Conservation (phyloP, 441 rosid species). For the Geranium incanum region DNA sequence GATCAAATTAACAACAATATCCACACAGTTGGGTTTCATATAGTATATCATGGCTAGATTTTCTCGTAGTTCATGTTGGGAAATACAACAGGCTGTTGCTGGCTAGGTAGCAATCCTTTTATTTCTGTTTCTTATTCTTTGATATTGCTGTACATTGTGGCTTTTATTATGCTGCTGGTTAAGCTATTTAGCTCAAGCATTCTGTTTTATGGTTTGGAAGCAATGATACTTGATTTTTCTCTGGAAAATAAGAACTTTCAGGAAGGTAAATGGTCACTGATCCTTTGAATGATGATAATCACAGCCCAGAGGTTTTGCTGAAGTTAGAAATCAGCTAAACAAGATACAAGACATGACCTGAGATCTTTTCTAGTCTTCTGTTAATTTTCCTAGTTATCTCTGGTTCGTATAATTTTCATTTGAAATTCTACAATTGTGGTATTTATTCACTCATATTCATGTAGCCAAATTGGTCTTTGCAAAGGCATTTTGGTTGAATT, state of each 20-base stretch:
- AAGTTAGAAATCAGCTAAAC: not conserved
- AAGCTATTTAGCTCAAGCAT: slow-evolving; percentile 2
- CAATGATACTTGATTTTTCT: not conserved
- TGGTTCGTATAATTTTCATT: not conserved
- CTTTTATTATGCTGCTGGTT: not conserved
- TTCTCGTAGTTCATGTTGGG: slow-evolving; percentile 4
- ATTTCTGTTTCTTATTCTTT: not conserved
- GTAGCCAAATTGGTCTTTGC: not conserved
- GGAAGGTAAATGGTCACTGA: not conserved
- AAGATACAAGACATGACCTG: not conserved
- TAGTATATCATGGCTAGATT: slow-evolving; percentile 1
- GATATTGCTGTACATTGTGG: not conserved
- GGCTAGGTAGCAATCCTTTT: slow-evolving; percentile 1
- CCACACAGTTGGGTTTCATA: not conserved
- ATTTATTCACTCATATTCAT: not conserved
- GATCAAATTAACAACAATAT: not conserved
- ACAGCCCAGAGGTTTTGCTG: no score
- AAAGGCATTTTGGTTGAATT: not conserved
- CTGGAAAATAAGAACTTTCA: not conserved
- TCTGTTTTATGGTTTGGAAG: slow-evolving; percentile 10
- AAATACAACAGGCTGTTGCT: not conserved
- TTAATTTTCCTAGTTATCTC: not conserved
- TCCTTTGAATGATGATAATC: not conserved
- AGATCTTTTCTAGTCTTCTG: not conserved
- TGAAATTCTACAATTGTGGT: not conserved